Percentiles rank a stretch among this genome's conserved stretches.
Evolutionary conservation across 345 rosid genomes (phyloP).

Genomic region (Hypericum perforatum): DNA sequence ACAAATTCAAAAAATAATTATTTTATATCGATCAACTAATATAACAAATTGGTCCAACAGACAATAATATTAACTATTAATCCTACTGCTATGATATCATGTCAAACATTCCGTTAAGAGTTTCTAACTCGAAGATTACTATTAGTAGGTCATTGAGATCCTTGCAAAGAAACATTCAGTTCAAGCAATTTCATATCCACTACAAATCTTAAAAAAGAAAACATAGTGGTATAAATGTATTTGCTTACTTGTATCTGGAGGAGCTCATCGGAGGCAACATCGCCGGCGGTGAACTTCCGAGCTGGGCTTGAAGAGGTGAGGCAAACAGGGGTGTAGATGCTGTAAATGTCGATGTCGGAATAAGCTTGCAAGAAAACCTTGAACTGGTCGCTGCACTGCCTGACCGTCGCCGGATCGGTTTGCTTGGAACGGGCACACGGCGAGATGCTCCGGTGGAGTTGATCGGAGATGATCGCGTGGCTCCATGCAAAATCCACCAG

Average conservation of each 20-base stretch:
- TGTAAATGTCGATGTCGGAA: conserved; percentile 50
- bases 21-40: too few relatives aligned
- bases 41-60: too few relatives aligned
- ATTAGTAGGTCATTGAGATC: too few relatives aligned
- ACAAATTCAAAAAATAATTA: too few relatives aligned
- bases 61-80: too few relatives aligned
- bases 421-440: conserved; percentile 20
- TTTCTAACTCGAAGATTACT: too few relatives aligned
- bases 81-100: too few relatives aligned
- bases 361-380: conserved; percentile 33
- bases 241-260: conserved; percentile 18
- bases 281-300: conserved; percentile 15
- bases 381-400: conserved; percentile 16
- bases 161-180: too few relatives aligned
- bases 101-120: too few relatives aligned
- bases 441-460: conserved; percentile 31
- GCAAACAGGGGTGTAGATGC: conserved; percentile 57
- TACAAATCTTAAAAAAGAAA: too few relatives aligned
- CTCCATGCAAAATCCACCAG: conserved; percentile 65
- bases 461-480: conserved; percentile 67
- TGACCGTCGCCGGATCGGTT: not conserved
- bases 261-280: conserved; percentile 23
- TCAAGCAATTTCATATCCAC: too few relatives aligned
- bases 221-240: too few relatives aligned
- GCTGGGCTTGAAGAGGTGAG: conserved; percentile 2